Base-by-base conservation (phyloP, 768 basidiomycete genomes). In the Rhizopogon sp. region DNA sequence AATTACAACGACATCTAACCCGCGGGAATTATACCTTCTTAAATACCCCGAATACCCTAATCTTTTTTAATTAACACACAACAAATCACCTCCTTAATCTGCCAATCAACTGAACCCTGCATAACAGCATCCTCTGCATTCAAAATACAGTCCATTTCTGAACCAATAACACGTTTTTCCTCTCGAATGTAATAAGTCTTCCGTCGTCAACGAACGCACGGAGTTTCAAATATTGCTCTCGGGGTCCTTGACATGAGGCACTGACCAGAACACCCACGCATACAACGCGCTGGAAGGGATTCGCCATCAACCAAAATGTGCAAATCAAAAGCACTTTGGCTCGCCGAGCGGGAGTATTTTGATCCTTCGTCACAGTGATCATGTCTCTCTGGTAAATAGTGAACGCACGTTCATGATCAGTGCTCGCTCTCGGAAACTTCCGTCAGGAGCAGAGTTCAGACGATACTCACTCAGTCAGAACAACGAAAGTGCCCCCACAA, bases 21-120 rank as follows among this genome's bases (percentile, higher is more conserved):
- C 66, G 69, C 69, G 68, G 69, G 69, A 69, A 70, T 55, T 56
- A 43, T 40, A 35, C 28, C 60, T 63, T 61, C 55, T 29, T 54
- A 20, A 53, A 25, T n/a, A n/a, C 43, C 52, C 52, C 52, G 43
- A 31, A 49, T 25, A 53, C 52, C 52, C 52, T 14, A 31, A 49
- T 35, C 31, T 14, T 50, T 25, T 25, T 25, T 25, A 25, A 13
- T 22, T n/a, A 40, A 40, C 8, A 25, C 25, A 25, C 39, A 14
- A 35, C 43, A n/a, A 17, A 40, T 37, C 35, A 11, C 25, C 35
- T 11, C 35, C 16, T 2, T 25, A 37, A 7, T 22, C 43, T 11
- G 1, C 28, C 39, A 43, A 1, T 45, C 43, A 13, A 13, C 20
- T 14, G 10, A 8, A 22, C 43, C 49, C 20, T 33, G 28, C 4